phyloP scores from a whole-genome alignment of 148 eudicot genomes.

The Tetragonia tetragonoides region DNA sequence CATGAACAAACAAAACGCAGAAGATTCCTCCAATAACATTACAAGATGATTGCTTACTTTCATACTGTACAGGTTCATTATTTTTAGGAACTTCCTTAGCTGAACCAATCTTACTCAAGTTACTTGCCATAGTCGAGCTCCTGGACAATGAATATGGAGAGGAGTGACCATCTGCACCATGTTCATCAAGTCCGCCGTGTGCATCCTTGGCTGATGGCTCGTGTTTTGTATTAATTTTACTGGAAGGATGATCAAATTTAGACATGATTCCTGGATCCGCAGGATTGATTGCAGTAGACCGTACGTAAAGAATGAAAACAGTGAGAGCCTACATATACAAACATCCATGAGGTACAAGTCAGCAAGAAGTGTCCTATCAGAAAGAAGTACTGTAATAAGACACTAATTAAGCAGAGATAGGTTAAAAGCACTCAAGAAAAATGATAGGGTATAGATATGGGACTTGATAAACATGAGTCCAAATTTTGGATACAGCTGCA shows the following conservation, averaged over 20 bases:
- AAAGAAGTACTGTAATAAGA: not conserved
- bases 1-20: constrained; percentile 67
- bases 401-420: not conserved
- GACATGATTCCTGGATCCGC: constrained; percentile 95
- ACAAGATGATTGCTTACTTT: constrained; percentile 37
- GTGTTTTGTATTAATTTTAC: constrained; percentile 28
- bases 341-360: constrained; percentile 19
- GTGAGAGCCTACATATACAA: constrained; percentile 56
- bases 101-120: constrained; percentile 68
- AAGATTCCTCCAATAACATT: constrained; percentile 50
- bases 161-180: constrained; percentile 51
- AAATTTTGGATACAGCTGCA: not conserved
- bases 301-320: constrained; percentile 87
- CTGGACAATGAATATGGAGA: constrained; percentile 69
- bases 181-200: constrained; percentile 45
- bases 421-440: not conserved
- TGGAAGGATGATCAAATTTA: constrained; percentile 43
- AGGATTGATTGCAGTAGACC: constrained; percentile 87
- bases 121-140: constrained; percentile 63
- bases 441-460: not conserved
- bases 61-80: constrained; percentile 28
- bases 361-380: not conserved
- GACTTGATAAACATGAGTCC: not conserved
- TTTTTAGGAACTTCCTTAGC: constrained; percentile 41
- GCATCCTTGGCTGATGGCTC: constrained; percentile 40